These are phyloP conservation scores for Sporobolomyces roseus DNA, from an alignment of 768 basidiomycete genomes.

Conservation along the genomic window DNA sequence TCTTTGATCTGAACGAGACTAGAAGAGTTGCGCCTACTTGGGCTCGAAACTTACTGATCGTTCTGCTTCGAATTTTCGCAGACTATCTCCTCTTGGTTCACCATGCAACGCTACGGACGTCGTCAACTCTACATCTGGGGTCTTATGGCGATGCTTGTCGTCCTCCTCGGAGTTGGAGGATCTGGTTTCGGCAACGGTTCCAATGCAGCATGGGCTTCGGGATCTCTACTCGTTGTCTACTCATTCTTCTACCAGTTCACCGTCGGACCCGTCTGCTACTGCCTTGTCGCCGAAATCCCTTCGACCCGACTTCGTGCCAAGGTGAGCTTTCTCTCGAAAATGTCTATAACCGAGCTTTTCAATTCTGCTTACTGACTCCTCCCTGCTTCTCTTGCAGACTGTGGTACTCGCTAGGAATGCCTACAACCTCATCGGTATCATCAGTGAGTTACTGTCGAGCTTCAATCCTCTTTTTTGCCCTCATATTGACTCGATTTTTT, in stretches of 20 bases:
- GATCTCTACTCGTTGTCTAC: slow-evolving; percentile 48
- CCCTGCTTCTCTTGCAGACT: slow-evolving; percentile 33
- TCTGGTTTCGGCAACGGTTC: slow-evolving; percentile 43
- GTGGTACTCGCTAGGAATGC: slow-evolving; percentile 42
- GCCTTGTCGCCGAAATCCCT: slow-evolving; percentile 47
- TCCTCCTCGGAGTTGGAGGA: slow-evolving; percentile 49
- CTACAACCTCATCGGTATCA: slow-evolving; percentile 41
- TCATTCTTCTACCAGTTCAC: slow-evolving; percentile 41
- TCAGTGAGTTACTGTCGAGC: too few species aligned
- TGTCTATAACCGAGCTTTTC: too few species aligned
- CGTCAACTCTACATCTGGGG: slow-evolving; percentile 50
- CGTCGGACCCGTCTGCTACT: slow-evolving; percentile 35
- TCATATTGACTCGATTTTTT: too few species aligned
- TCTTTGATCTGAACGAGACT: too few species aligned
- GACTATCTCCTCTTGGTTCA: slow-evolving; percentile 48
- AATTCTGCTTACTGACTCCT: not conserved
- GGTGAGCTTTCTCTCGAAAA: too few species aligned
- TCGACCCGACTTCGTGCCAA: slow-evolving; percentile 48
- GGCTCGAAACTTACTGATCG: too few species aligned
- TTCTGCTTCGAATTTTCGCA: too few species aligned
- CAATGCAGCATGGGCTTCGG: slow-evolving; percentile 46
- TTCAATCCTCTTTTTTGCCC: too few species aligned
- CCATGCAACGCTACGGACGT: slow-evolving; percentile 48
- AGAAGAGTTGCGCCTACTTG: too few species aligned
- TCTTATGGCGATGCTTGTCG: slow-evolving; percentile 43